These are phyloP conservation scores for Ceratocystis cubensis DNA, from an alignment of 2,329 filamentous ascomycete genomes.

Conservation along the genomic window DNA sequence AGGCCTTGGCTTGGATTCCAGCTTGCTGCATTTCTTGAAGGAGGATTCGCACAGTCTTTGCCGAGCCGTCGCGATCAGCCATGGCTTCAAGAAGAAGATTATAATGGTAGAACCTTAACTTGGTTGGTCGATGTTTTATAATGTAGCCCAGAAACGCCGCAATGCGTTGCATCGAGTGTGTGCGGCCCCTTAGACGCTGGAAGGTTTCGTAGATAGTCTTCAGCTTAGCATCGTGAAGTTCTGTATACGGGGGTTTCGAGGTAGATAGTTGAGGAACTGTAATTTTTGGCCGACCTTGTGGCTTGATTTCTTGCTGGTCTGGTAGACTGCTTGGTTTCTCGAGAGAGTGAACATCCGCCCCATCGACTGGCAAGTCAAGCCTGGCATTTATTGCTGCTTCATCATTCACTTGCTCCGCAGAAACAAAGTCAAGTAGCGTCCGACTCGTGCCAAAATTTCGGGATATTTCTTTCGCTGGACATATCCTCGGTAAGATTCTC, in stretches of 20 bases:
- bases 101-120: conserved; percentile 51
- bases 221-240: conserved; percentile 27
- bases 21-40: conserved; percentile 57
- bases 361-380: neutral
- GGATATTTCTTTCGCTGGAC: neutral
- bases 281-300: neutral
- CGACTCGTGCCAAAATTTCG: neutral
- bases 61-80: conserved; percentile 53
- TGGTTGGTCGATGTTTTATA: conserved; percentile 41
- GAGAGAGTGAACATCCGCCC: neutral
- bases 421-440: neutral
- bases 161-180: conserved; percentile 20
- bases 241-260: conserved; percentile 17
- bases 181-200: conserved; percentile 29
- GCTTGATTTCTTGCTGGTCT: neutral
- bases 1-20: conserved; percentile 49
- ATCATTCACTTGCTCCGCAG: neutral
- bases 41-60: conserved; percentile 47
- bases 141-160: conserved; percentile 43
- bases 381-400: conserved; percentile 4
- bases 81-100: conserved; percentile 64
- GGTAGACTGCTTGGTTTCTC: neutral
- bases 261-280: conserved; percentile 17
- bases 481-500: neutral
- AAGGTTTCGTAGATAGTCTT: conserved; percentile 38